Evolutionary conservation across 352 stramenopile species (phyloP).

Genomic region (Bremia lactucae): DNA sequence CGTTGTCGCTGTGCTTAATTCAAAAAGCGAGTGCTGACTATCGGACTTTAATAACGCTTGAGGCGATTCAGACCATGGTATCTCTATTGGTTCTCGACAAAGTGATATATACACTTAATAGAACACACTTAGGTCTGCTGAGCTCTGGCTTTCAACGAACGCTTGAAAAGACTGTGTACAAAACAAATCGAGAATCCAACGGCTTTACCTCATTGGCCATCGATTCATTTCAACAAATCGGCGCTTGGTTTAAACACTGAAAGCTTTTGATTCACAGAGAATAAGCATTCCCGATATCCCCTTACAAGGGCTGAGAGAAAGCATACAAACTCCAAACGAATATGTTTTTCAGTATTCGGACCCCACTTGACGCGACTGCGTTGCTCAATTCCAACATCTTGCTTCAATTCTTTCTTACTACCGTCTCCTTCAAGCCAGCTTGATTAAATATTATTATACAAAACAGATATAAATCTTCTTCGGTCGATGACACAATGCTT

Average conservation of each 20-base stretch:
- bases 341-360: slow-evolving; percentile 36
- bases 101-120: slow-evolving; percentile 65
- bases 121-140: slow-evolving; percentile 59
- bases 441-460: slow-evolving; percentile 14
- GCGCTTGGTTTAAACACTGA: slow-evolving; percentile 84
- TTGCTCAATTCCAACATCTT: slow-evolving; percentile 7
- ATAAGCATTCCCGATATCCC: slow-evolving; percentile 77
- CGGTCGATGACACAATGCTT: slow-evolving; percentile 33
- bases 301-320: slow-evolving; percentile 55
- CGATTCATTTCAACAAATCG: slow-evolving; percentile 55
- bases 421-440: slow-evolving; percentile 2
- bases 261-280: slow-evolving; percentile 80
- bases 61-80: slow-evolving; percentile 37
- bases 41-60: slow-evolving; percentile 17
- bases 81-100: slow-evolving; percentile 35
- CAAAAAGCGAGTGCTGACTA: slow-evolving; percentile 14
- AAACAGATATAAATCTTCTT: slow-evolving; percentile 43
- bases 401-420: slow-evolving; percentile 3
- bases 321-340: slow-evolving; percentile 68
- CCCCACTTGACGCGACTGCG: slow-evolving; percentile 13
- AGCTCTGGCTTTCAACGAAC: slow-evolving; percentile 74
- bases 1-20: slow-evolving; percentile 7
- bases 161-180: slow-evolving; percentile 68
- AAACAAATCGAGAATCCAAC: slow-evolving; percentile 57
- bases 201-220: slow-evolving; percentile 51